A percentile compares a stretch with the other conserved stretches of the same genome.
Conservation (phyloP, 2,329 filamentous ascomycete species). For the Neonectria neomacrospora region DNA sequence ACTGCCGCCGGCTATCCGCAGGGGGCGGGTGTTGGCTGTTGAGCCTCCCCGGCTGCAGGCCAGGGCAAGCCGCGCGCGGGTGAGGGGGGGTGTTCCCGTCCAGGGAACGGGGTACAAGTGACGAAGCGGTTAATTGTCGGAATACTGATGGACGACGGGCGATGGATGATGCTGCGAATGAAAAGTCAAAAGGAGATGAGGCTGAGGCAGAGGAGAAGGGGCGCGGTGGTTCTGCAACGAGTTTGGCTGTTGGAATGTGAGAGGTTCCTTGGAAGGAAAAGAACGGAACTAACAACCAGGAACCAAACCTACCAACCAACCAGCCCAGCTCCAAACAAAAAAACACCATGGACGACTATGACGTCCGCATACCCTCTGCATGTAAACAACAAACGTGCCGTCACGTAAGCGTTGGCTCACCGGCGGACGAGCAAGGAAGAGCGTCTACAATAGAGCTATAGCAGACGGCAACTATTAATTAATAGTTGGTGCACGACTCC, state of each 20-base stretch:
- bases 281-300: not conserved
- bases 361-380: not conserved
- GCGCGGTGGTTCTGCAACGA: constrained; percentile 12
- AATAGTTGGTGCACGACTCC: constrained; percentile 1
- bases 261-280: not conserved
- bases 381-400: constrained; percentile 1
- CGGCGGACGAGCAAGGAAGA: not conserved
- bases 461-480: constrained; percentile 9
- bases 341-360: not conserved
- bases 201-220: constrained; percentile 2
- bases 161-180: not conserved
- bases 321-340: not conserved
- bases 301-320: constrained; percentile 2
- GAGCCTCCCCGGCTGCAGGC: constrained; percentile 21
- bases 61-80: constrained; percentile 13
- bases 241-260: constrained; percentile 4
- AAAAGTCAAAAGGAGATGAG: constrained; percentile 4
- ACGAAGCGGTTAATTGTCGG: not conserved
- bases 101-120: not conserved
- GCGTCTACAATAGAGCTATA: constrained; percentile 13
- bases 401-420: not conserved
- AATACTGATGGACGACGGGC: not conserved
- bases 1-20: constrained; percentile 29
- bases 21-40: not conserved
- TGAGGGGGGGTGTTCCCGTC: not conserved